A percentile compares a stretch with the other conserved stretches of the same genome.
These are phyloP conservation scores for Hevea brasiliensis DNA, from an alignment of 345 rosid species.

Conservation along the genomic window DNA sequence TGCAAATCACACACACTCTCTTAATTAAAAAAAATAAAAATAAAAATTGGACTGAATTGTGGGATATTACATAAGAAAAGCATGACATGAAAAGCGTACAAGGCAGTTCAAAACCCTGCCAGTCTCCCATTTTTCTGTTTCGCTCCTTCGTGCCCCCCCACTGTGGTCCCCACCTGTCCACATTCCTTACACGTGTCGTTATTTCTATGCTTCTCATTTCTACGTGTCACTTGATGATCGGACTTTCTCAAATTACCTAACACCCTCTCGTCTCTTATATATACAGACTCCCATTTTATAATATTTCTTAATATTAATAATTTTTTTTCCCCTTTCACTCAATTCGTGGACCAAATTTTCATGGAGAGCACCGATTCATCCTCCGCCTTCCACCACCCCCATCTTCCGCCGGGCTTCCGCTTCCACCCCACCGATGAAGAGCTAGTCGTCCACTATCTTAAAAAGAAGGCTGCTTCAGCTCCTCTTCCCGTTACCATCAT, in stretches of 20 bases:
- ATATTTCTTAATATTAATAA: too few species aligned
- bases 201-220: rapidly evolving
- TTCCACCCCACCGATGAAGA: constrained; percentile 99
- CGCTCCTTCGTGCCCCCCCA: not conserved
- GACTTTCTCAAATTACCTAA: not conserved
- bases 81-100: constrained; percentile 31
- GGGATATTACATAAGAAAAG: constrained; percentile 24
- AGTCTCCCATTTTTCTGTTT: not conserved
- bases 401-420: constrained; percentile 93
- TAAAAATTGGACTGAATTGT: not conserved
- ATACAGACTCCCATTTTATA: too few species aligned
- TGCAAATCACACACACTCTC: too few species aligned
- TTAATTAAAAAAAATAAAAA: too few species aligned
- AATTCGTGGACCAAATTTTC: too few species aligned
- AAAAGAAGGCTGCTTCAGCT: constrained; percentile 69
- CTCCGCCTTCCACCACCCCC: constrained; percentile 65
- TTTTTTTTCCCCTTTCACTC: too few species aligned
- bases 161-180: not conserved
- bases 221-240: constrained; percentile 4
- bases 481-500: constrained; percentile 82
- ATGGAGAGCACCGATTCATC: constrained; percentile 89
- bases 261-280: not conserved
- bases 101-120: constrained; percentile 26
- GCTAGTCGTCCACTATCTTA: constrained; percentile 87
- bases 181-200: not conserved